These are phyloP conservation scores for Hypoxylon cercidicola DNA, from an alignment of 495 filamentous ascomycete genomes.

Conservation along the genomic window DNA sequence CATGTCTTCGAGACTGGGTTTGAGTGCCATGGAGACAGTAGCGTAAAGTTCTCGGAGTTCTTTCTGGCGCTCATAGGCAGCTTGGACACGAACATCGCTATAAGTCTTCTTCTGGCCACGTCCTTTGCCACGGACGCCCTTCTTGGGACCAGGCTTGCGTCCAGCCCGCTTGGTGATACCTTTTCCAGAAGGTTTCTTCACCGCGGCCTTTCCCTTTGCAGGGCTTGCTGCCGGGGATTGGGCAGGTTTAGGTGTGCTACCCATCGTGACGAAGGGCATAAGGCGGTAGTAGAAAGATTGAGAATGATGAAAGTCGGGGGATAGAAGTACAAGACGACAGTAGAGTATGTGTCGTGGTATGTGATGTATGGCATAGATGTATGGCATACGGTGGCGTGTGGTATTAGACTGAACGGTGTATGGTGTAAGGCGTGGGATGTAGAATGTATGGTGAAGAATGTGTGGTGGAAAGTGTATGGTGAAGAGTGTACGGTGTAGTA, in stretches of 20 bases:
- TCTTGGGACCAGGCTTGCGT: conserved; percentile 48
- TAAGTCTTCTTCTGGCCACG: conserved; percentile 58
- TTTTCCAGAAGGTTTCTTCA: conserved; percentile 36
- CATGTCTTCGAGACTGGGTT: conserved; percentile 56
- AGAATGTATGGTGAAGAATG: too few relatives aligned
- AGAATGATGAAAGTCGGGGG: not conserved
- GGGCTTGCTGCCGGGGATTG: conserved; percentile 49
- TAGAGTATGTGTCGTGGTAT: too few relatives aligned
- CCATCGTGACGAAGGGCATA: conserved; percentile 42
- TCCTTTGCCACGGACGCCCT: conserved; percentile 46
- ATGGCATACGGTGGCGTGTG: too few relatives aligned
- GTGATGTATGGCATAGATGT: too few relatives aligned
- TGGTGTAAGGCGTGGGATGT: too few relatives aligned
- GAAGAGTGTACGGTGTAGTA: not conserved
- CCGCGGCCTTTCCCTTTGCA: conserved; percentile 42
- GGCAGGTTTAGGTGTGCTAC: conserved; percentile 38
- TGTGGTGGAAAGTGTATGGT: too few relatives aligned
- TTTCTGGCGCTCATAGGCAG: conserved; percentile 57
- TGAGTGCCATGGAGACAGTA: conserved; percentile 50
- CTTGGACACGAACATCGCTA: conserved; percentile 51
- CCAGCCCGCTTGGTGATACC: conserved; percentile 42
- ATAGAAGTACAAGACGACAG: conserved; percentile 1
- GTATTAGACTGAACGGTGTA: too few relatives aligned
- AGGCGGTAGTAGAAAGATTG: conserved; percentile 8
- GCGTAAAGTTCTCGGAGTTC: conserved; percentile 54